These are phyloP conservation scores for Syzygium malaccense DNA, from an alignment of 441 rosid genomes.

Conservation along the genomic window DNA sequence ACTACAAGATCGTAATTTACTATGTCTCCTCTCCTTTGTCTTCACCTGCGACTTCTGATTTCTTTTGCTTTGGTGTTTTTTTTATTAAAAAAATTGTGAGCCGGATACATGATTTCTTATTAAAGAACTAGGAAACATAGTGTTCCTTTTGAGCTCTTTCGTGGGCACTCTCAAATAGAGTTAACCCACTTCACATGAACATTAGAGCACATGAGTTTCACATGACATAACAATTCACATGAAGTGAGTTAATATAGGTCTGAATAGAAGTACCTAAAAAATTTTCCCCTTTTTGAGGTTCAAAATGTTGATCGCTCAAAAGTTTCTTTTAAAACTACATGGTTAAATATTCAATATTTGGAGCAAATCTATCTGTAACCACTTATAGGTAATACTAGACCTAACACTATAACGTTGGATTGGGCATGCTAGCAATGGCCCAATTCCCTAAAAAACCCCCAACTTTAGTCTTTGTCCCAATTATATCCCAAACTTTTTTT, in stretches of 20 bases:
- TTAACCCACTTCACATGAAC: background rate
- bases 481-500: no score
- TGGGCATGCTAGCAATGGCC: background rate
- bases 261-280: background rate
- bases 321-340: background rate
- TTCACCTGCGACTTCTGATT: background rate
- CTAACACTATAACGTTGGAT: background rate
- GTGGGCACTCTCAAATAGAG: no score
- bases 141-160: background rate
- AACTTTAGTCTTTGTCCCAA: no score
- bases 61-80: background rate
- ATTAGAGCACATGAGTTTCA: background rate
- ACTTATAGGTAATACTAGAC: accelerated
- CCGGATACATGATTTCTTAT: background rate
- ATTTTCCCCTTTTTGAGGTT: background rate
- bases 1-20: background rate
- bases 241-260: background rate
- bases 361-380: background rate
- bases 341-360: background rate
- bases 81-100: background rate
- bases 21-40: background rate
- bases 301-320: background rate
- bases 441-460: no score
- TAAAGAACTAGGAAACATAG: background rate
- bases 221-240: background rate